Conservation (phyloP, 768 basidiomycete species). For the Hydnum rufescens region DNA sequence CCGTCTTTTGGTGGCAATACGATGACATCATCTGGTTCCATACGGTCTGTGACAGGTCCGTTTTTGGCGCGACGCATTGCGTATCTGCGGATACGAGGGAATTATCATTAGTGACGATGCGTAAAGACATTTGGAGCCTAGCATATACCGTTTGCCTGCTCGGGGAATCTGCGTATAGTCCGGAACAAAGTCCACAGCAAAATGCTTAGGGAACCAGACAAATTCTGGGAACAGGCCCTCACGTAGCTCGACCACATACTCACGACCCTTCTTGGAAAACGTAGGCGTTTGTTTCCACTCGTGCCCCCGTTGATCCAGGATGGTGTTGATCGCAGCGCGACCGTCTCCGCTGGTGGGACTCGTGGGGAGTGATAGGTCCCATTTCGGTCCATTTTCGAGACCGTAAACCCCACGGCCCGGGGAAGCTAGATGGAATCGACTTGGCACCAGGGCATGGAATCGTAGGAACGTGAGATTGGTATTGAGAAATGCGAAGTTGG, state of each 20-base stretch:
- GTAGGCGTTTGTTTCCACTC: background rate
- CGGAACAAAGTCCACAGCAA: background rate
- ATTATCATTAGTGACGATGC: too few species aligned
- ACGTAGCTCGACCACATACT: background rate
- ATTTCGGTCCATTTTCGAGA: background rate
- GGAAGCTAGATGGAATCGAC: background rate
- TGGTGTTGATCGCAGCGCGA: background rate
- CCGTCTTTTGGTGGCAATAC: background rate
- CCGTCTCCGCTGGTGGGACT: background rate
- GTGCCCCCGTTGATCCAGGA: background rate
- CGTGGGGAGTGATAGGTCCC: background rate
- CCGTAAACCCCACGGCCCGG: background rate
- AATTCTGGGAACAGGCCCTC: background rate
- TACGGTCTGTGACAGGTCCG: background rate
- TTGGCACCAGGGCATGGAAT: background rate
- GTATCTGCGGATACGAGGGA: too few species aligned
- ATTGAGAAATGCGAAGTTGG: background rate
- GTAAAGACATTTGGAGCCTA: too few species aligned
- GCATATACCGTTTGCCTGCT: too few species aligned
- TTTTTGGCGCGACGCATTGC: conserved; percentile 1
- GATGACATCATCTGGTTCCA: background rate
- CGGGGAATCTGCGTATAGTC: too few species aligned
- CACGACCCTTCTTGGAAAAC: background rate
- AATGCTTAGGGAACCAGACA: background rate
- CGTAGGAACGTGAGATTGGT: background rate